phyloP scores from a whole-genome alignment of 2,329 filamentous ascomycete genomes.

The Alternaria sp. region DNA sequence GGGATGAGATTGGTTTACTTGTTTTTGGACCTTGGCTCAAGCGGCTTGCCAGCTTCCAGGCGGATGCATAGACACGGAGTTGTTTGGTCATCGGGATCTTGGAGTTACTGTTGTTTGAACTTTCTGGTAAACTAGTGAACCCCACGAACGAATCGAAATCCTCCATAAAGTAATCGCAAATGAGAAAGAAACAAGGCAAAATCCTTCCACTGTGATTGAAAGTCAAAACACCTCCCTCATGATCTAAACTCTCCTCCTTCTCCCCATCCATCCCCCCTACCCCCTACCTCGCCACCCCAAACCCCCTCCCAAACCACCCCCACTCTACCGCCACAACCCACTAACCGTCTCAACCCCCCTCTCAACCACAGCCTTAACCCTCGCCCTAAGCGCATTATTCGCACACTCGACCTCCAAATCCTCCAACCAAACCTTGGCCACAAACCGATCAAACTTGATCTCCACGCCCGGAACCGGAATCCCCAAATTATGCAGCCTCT shows the following conservation, averaged over 20 bases:
- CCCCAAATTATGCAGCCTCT: slow-evolving; percentile 79
- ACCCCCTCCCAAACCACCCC: too few relatives aligned
- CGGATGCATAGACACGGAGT: too few relatives aligned
- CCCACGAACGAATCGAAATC: background rate
- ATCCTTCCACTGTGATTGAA: background rate
- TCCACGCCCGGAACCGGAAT: slow-evolving; percentile 90
- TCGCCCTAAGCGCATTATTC: slow-evolving; percentile 78
- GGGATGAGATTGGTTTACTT: background rate
- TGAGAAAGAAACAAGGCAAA: background rate
- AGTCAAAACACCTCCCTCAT: background rate
- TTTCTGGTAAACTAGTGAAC: background rate
- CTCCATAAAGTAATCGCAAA: background rate
- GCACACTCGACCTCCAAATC: slow-evolving; percentile 86
- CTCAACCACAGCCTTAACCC: slow-evolving; percentile 88
- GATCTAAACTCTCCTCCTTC: background rate
- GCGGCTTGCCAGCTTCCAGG: too few relatives aligned
- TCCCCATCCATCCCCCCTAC: background rate
- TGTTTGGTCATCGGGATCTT: background rate
- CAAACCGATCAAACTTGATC: slow-evolving; percentile 85
- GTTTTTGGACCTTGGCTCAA: too few relatives aligned
- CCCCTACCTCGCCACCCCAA: background rate
- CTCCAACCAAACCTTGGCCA: slow-evolving; percentile 91
- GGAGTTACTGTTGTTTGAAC: background rate
- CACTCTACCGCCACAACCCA: slow-evolving; percentile 35
- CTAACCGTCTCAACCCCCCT: slow-evolving; percentile 81